These are phyloP conservation scores for Capsaspora owczarzaki DNA, from an alignment of 78 protist genomes.

Conservation along the genomic window DNA sequence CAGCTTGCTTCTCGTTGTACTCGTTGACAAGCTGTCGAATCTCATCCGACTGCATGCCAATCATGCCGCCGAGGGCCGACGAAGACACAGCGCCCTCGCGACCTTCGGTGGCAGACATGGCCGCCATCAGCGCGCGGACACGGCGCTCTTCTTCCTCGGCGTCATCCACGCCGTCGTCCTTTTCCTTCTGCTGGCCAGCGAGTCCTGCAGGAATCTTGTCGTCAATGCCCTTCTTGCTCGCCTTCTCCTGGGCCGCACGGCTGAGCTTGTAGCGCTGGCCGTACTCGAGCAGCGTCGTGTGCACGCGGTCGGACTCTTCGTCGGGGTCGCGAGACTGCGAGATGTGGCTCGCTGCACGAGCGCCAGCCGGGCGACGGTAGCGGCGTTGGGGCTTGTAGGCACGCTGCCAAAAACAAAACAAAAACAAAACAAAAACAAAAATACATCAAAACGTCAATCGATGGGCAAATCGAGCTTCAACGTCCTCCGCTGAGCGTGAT, in stretches of 20 bases:
- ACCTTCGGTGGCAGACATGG: neutral
- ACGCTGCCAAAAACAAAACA: no score
- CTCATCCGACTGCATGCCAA: slow-evolving; percentile 2
- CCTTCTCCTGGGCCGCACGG: neutral
- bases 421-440: no score
- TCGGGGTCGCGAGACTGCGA: neutral
- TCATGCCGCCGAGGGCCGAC: neutral
- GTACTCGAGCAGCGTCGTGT: slow-evolving; percentile 49
- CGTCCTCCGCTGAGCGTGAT: neutral
- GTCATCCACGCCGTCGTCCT: neutral
- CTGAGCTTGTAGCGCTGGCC: slow-evolving; percentile 25
- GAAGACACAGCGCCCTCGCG: neutral
- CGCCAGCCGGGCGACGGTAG: neutral
- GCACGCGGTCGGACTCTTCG: neutral
- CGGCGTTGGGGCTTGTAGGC: neutral
- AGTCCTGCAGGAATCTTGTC: no score
- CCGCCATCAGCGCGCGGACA: slow-evolving; percentile 1
- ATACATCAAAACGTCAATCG: no score
- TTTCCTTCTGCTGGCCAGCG: neutral
- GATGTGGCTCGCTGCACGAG: neutral
- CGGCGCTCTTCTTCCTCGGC: neutral
- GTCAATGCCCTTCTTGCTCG: neutral
- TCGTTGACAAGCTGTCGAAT: neutral
- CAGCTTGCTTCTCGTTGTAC: neutral
- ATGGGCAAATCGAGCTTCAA: neutral